These are phyloP conservation scores for Acer campestre DNA, from an alignment of 345 rosid genomes.

Conservation along the genomic window DNA sequence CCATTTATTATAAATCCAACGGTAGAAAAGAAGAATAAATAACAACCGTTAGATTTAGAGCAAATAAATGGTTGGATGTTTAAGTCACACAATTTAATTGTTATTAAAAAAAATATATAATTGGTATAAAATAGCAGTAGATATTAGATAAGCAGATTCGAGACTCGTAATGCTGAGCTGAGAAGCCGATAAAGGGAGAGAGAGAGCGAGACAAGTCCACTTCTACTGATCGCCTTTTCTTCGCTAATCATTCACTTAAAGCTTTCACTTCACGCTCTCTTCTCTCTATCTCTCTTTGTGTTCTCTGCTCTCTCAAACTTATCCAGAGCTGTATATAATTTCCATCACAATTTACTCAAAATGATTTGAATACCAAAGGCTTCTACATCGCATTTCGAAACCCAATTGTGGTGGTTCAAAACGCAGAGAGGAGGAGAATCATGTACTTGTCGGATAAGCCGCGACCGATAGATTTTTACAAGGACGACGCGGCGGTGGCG, in stretches of 20 bases:
- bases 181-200: not conserved
- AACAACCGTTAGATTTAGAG: no score
- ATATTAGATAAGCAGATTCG: not conserved
- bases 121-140: not conserved
- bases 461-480: conserved; percentile 71
- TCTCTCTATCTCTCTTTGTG: conserved; percentile 6
- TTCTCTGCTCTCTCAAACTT: not conserved
- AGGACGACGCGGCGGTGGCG: conserved; percentile 43
- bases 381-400: not conserved
- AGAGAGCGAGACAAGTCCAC: conserved; percentile 12
- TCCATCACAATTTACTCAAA: no score
- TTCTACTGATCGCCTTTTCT: conserved; percentile 18
- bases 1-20: no score
- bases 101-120: no score
- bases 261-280: conserved; percentile 36
- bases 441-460: conserved; percentile 94
- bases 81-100: no score
- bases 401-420: not conserved
- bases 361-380: no score
- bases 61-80: no score
- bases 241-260: conserved; percentile 24
- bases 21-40: no score
- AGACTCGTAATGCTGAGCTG: not conserved
- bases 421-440: not conserved
- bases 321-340: no score